Percentiles rank a stretch among this genome's conserved stretches.
phyloP scores from a whole-genome alignment of 2,329 filamentous ascomycete species.

The Aciculosporium take region DNA sequence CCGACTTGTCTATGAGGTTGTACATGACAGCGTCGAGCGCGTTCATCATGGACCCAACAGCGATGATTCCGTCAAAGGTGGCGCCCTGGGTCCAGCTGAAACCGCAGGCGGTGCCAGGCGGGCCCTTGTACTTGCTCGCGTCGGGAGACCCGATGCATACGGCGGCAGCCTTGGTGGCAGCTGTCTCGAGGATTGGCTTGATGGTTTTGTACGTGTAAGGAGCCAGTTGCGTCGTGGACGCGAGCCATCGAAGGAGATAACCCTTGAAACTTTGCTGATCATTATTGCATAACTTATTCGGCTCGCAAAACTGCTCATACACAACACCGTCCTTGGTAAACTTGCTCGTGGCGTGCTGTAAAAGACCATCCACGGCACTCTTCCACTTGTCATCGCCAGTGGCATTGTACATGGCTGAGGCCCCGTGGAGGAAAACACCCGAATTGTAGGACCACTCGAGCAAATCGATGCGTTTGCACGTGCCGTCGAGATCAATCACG shows the following conservation, averaged over 20 bases:
- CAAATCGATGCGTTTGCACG: conserved; percentile 38
- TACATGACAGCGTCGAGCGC: conserved; percentile 50
- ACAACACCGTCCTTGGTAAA: conserved; percentile 44
- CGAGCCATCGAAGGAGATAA: conserved; percentile 55
- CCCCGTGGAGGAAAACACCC: conserved; percentile 49
- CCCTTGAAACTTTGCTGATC: conserved; percentile 68
- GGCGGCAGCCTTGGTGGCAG: conserved; percentile 36
- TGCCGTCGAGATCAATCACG: conserved; percentile 21
- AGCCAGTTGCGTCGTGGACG: conserved; percentile 38
- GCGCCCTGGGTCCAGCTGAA: conserved; percentile 43
- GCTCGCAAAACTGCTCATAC: conserved; percentile 55
- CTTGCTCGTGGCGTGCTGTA: conserved; percentile 32
- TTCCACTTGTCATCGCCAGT: conserved; percentile 41
- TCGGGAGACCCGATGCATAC: conserved; percentile 34
- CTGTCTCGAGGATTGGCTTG: conserved; percentile 34
- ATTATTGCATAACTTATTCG: conserved; percentile 43
- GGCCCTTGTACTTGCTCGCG: conserved; percentile 31
- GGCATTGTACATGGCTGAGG: conserved; percentile 48
- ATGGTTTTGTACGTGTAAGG: conserved; percentile 36
- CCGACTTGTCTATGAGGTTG: conserved; percentile 32
- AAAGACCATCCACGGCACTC: conserved; percentile 42
- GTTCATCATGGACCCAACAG: conserved; percentile 58
- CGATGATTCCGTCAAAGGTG: conserved; percentile 42
- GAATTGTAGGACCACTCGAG: conserved; percentile 58
- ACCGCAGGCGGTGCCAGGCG: conserved; percentile 49